Evolutionary conservation across 768 basidiomycete genomes (phyloP), one percentile per base, ranked within the genome.

Genomic region (Mycena epipterygia): DNA sequence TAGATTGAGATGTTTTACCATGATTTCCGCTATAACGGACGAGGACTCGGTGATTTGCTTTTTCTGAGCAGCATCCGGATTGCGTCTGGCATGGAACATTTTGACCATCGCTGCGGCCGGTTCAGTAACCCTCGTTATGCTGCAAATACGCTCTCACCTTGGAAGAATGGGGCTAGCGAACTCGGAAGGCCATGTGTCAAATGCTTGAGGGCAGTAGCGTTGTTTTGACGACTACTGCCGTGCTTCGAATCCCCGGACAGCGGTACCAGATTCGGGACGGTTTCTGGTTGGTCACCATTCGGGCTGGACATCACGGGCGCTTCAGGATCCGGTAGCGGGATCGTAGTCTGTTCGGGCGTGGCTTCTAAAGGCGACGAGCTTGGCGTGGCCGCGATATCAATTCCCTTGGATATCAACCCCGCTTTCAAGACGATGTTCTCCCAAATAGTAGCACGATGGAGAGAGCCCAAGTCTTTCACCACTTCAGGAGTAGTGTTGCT

Each of bases 381-480:
- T 17, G 84, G 81, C 5, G 85, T 85, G 25, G 82, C 75, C 64
- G 84, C 80, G 21, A 89, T 75, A 59, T 87, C 84, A 48, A 91
- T 89, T 42, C 90, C 89, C 73, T 85, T 88, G 19, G 83, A 79
- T 19, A 84, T 79, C 44, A 92, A 80, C 29, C 87, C 89, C 21
- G 86, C 83, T 73, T 92, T 93, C 57, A 98, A 86, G 21, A 90
- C 81, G 44, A 95, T 93, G 74, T 95, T 96, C 81, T 97, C 95
- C 93, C 94, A 95, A 8, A 95, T 88, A 69, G 89, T 91, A 1
- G 91, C 89, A 19, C 95, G 89, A 78, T 98, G 96, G 8, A 98
- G 82, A 51, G 88, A 80, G 4, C 96, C 97, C 30, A 98, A 84
- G 70, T 93, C 88, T 5, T 82, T 80, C 29, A 99, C 81, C 30